Evolutionary conservation across 2,329 filamentous ascomycete genomes (phyloP), one percentile per base, ranked within the genome.

Genomic region (Dactylellina leptospora): DNA sequence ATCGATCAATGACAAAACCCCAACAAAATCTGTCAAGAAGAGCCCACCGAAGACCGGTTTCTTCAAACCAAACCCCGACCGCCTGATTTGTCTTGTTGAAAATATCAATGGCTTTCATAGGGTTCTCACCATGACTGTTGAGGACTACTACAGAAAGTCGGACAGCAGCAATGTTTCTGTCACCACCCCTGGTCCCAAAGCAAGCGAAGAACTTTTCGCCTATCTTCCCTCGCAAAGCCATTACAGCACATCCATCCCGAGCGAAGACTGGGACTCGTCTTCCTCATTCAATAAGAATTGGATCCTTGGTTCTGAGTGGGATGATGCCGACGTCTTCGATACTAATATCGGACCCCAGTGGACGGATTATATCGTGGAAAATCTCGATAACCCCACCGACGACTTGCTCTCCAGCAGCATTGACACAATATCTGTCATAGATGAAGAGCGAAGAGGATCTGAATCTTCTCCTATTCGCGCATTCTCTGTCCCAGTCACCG

Each of bases 141-240:
- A 72, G 18, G 68, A 72, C 22, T 72, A 59, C 28, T 44, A 30
- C 20, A 30, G 68, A 13, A 63, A 72, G 23, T 23, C 38, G 10
- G 59, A 60, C 9, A 47, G 66, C 45, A 64, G 53, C 59, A 58
- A 51, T 10, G 56, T 58, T 4, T 33, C 53, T 9, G 59, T 44
- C 25, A 55, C 68, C n/a, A 72, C 59, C 4, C 59, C 68, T 4
- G 59, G 59, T 40, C 28, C 36, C 4, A 72, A 72, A 27, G 68
- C 68, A 4, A 72, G 68, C 13, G 68, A 72, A n/a, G 68, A 72
- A 38, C 68, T 72, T 16, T 72, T 72, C 47, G 68, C 68, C 47
- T 72, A 64, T 20, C 68, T 64, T 16, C 53, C 68, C 42, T 42
- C 68, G 4, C 45, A 53, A 50, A 72, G 68, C 18, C 59, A 72